phyloP scores from a whole-genome alignment of 73 alveolate species.

The Paramecium tetraurelia region DNA sequence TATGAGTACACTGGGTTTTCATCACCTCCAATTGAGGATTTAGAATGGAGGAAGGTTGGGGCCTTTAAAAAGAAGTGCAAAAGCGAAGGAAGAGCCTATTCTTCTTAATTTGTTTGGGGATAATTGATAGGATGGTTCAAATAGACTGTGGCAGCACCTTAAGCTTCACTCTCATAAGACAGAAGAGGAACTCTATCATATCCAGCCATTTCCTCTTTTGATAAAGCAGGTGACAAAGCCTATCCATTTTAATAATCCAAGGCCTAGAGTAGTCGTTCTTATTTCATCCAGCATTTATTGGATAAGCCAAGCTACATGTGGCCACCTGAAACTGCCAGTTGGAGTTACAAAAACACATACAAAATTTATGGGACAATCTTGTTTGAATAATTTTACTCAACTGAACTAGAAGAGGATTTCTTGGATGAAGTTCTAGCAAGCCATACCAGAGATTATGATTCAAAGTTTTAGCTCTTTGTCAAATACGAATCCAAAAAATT shows the following conservation, averaged over 20 bases:
- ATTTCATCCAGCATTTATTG: constrained; percentile 31
- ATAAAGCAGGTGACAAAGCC: constrained; percentile 27
- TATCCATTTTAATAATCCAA: constrained; percentile 57
- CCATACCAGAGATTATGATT: background rate
- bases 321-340: constrained; percentile 65
- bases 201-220: constrained; percentile 35
- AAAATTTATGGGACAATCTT: constrained; percentile 22
- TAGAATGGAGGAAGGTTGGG: constrained; percentile 51
- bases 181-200: constrained; percentile 63
- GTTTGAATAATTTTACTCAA: constrained; percentile 28
- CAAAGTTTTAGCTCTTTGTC: background rate
- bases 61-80: constrained; percentile 49
- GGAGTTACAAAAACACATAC: constrained; percentile 51
- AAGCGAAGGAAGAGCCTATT: constrained; percentile 49
- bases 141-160: constrained; percentile 60
- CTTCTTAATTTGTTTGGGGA: constrained; percentile 61
- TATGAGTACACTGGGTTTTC: constrained; percentile 21
- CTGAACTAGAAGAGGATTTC: constrained; percentile 28
- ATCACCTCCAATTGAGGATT: constrained; percentile 14
- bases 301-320: constrained; percentile 64
- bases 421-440: background rate
- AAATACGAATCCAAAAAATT: background rate
- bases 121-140: constrained; percentile 58
- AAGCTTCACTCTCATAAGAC: constrained; percentile 59
- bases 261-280: constrained; percentile 9